Evolutionary conservation across 305 asterid species (phyloP).

Genomic region (Rubia occidens): DNA sequence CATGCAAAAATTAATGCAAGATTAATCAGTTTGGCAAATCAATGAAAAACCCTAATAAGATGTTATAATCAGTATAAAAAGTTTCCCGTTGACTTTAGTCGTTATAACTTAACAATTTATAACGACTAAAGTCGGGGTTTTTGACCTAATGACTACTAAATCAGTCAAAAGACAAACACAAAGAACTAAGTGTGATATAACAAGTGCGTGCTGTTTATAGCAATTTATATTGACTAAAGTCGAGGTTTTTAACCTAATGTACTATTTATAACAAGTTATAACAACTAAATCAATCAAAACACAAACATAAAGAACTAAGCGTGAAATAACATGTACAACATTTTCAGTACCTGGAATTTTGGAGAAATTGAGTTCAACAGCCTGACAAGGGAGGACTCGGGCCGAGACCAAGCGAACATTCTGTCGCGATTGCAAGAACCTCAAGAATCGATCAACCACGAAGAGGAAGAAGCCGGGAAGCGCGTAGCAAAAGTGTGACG

Average conservation of each 20-base stretch:
- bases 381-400: constrained; percentile 46
- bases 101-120: not conserved
- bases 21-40: not conserved
- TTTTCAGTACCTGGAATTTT: constrained; percentile 40
- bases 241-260: too few relatives aligned
- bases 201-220: not conserved
- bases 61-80: not conserved
- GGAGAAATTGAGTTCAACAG: constrained; percentile 70
- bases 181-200: too few relatives aligned
- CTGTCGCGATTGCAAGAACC: constrained; percentile 65
- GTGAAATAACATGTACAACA: too few relatives aligned
- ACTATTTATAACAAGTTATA: too few relatives aligned
- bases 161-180: too few relatives aligned
- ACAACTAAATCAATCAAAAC: too few relatives aligned
- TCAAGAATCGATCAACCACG: constrained; percentile 49
- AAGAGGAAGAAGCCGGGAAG: constrained; percentile 89
- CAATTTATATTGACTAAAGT: not conserved
- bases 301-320: too few relatives aligned
- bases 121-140: not conserved
- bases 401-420: constrained; percentile 52
- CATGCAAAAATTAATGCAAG: not conserved
- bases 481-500: constrained; percentile 40
- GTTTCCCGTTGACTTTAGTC: not conserved
- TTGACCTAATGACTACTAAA: too few relatives aligned
- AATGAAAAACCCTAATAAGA: too few relatives aligned